Base-by-base conservation (phyloP, 2,329 filamentous ascomycete genomes). In the Penicillium crustosum region DNA sequence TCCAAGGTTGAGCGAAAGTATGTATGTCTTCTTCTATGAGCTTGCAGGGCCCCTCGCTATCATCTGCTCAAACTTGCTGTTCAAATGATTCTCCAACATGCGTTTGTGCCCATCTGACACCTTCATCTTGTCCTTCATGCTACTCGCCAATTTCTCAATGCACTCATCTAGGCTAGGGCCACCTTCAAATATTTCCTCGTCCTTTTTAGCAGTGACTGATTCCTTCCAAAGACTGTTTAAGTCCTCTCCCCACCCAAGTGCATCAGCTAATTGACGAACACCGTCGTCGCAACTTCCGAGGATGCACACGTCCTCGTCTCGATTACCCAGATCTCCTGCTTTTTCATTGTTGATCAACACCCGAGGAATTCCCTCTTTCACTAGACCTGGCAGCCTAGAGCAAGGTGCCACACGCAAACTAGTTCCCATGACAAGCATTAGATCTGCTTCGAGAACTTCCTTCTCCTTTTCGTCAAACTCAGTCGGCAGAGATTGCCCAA, bases 341-440 rank as follows among this genome's bases (percentile, higher is more conserved):
- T 77, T 76, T 72, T 95, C 89, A 73, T 86, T 82, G 73, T 96
- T 96, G 71, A 96, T 87, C 33, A 96, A 78, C 2, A 96, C 76
- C 13, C 92, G 81, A 0, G 91, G 91, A 7, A 83, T 83, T 0
- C 77, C 78, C 2, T 84, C 78, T 4, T 70, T 63, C 3, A 84
- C 84, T 62, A 85, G 74, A n/a, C 81, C 72, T 0, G 91, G 91
- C 42, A 96, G 76, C 13, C 82, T 82, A 1, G 91, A 89, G 68
- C 95, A 95, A 0, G 92, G 92, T 55, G 90, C 88, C 6, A 95
- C 91, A 3, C 81, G 84, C 59, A 96, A 75, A 63, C 89, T 93
- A 0, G 91, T 94, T 2, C 91, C 91, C 76, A 95, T 85, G 10
- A 95, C 82, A 50, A 96, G 83, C 41, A 86, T 80, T 5, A 94